These are phyloP conservation scores for Neophaeococcomyces mojaviensis DNA, from an alignment of 2,329 filamentous ascomycete genomes.

Conservation along the genomic window DNA sequence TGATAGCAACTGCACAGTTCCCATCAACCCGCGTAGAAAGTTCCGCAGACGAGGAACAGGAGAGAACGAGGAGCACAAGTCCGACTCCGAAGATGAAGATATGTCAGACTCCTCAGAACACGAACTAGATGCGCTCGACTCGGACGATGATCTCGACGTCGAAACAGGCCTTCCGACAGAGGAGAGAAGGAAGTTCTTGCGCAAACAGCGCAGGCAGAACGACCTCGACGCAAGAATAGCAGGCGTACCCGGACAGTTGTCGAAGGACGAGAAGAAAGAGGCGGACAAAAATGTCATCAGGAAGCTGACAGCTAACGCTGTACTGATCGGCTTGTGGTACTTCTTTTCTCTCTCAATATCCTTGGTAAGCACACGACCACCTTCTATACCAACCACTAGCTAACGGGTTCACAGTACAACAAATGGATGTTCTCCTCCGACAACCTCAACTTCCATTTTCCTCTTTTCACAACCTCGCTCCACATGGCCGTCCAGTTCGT, in stretches of 20 bases:
- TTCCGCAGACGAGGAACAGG: conserved; percentile 19
- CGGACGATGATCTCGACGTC: conserved; percentile 67
- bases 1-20: conserved; percentile 9
- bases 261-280: conserved; percentile 61
- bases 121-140: conserved; percentile 52
- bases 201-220: conserved; percentile 60
- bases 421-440: conserved; percentile 95
- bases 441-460: conserved; percentile 83
- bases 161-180: conserved; percentile 70
- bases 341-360: conserved; percentile 90
- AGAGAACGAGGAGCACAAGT: conserved; percentile 17
- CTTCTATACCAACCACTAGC: conserved; percentile 9
- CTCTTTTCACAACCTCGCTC: conserved; percentile 86
- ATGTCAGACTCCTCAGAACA: conserved; percentile 46
- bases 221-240: conserved; percentile 63
- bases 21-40: conserved; percentile 22
- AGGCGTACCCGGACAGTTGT: conserved; percentile 45
- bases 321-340: conserved; percentile 83
- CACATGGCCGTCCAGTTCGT: conserved; percentile 95
- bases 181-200: conserved; percentile 61
- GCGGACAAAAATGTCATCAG: conserved; percentile 67
- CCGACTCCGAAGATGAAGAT: conserved; percentile 20
- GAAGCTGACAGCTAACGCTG: conserved; percentile 63
- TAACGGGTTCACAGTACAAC: conserved; percentile 65
- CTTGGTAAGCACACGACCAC: conserved; percentile 53